Base-by-base conservation (phyloP, 495 filamentous ascomycete species). In the Choiromyces venosus region DNA sequence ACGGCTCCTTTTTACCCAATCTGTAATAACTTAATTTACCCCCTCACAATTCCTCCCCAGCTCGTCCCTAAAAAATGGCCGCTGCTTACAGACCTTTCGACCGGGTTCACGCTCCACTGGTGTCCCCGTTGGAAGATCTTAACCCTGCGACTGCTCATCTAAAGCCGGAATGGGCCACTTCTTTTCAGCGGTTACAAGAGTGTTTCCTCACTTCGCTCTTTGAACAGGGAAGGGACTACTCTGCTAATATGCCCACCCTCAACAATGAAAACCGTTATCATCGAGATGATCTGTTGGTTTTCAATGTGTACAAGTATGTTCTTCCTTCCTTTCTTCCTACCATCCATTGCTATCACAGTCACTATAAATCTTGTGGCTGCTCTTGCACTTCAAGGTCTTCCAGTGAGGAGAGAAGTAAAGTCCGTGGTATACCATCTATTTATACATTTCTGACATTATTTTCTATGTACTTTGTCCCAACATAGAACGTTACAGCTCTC, bases 291-390 rank as follows among this genome's bases (percentile, higher is more conserved):
- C 37, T 79, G 12, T 42, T 79, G 36, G 35, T 79, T 38, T 65
- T 79, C 8, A 79, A 79, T 40, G 40, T 79, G 52, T 79, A 79
- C 36, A 74, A 40, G 77, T 79, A 56, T 69, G 38, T 33, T 29
- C 3, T 36, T 7, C 64, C 36, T 19, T 37, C 8, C 6, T 35
- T 35, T 25, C 25, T 66, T 12, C 9, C 18, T 5, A 68, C 35
- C 4, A 29, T 10, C n/a, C 66, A 33, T 37, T 37, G 33, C 4
- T 67, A 12, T 35, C 37, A 61, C n/a, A 19, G 37, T 40, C 37
- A 37, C 3, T 10, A n/a, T 12, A 12, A 4, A 16, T 16, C 25
- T 14, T 33, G 25, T 1, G 4, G 25, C 33, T 33, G 12, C 4
- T 29, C 25, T 29, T 12, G 10, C n/a, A n/a, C 25, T 33, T 0